phyloP scores from a whole-genome alignment of 139 green algal species.

The Coelastrella sp. region DNA sequence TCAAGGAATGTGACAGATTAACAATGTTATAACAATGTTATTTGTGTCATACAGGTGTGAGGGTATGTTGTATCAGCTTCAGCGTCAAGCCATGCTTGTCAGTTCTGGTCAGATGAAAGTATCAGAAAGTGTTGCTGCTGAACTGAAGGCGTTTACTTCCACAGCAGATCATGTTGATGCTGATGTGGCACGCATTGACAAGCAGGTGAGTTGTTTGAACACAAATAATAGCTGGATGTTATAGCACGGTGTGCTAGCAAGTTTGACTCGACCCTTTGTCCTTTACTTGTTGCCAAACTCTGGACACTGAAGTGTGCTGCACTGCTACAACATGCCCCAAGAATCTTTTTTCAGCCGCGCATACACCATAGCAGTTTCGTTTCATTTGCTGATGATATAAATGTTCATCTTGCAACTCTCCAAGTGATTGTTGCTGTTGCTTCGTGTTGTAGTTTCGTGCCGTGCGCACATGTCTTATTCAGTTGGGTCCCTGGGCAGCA shows the following conservation, averaged over 20 bases:
- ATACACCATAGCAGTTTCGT: too few species aligned
- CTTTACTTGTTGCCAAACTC: neutral
- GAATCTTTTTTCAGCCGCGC: too few species aligned
- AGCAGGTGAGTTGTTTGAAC: conserved; percentile 5
- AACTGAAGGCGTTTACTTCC: conserved; percentile 6
- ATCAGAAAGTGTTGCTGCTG: neutral
- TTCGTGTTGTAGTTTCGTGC: conserved; percentile 7
- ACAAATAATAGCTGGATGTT: neutral
- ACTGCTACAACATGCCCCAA: too few species aligned
- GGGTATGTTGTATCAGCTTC: neutral
- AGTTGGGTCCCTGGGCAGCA: conserved; percentile 27
- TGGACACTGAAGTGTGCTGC: too few species aligned
- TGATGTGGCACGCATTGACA: neutral
- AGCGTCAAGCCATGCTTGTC: conserved; percentile 20
- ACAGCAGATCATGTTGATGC: neutral
- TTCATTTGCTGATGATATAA: neutral
- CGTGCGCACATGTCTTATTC: neutral
- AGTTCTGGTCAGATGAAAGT: conserved; percentile 5
- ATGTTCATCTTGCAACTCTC: neutral
- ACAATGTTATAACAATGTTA: neutral
- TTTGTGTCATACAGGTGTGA: conserved; percentile 6
- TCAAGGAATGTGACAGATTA: neutral
- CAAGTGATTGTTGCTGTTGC: neutral
- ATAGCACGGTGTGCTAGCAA: too few species aligned
- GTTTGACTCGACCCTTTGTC: neutral